Evolutionary conservation across 345 rosid species (phyloP), one percentile per base, ranked within the genome.

Genomic region (Stellera chamaejasme): DNA sequence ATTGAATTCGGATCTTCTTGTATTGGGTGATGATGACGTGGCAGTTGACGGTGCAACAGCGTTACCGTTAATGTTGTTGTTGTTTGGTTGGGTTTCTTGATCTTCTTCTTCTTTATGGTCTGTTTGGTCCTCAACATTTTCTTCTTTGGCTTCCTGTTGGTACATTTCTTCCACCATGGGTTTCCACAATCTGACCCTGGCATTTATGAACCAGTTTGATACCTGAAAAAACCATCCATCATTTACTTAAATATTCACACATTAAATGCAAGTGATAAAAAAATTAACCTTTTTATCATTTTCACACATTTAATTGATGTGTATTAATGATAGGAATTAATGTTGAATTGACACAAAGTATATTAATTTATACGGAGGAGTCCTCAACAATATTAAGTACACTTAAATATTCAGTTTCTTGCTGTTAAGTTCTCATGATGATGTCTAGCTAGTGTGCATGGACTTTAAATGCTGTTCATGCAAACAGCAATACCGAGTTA

Each of bases 121-220:
- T 6, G 27, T 47, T 4, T 5, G 7, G 9, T 0, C 39, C 2
- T 5, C 39, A 5, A 5, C 39, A 3, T 75, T 94, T 46, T 63
- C 84, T 14, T 82, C 90, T 67, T 80, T 93, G 46, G 77, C 27
- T 56, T 93, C 97, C 73, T 86, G 89, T 58, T 89, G 96, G 74
- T 93, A 93, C 97, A 93, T 93, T 51, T 93, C 99, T 68, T 93
- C 99, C 27, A 93, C 96, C 99, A 93, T 89, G 50, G 99, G 99
- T 70, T 93, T 93, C 99, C 99, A 93, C 78, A 93, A 68, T 54
- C 99, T 79, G 46, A 93, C 97, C 83, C 99, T 92, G 36, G 98
- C 98, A 67, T 92, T 92, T 15, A 92, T 92, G 82, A 92, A 92
- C 98, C 98, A 89, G 69, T 89, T 93, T 56, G 99, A 87, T 6